phyloP scores from a whole-genome alignment of 148 eudicot genomes.

The Fagopyrum homotropicum region DNA sequence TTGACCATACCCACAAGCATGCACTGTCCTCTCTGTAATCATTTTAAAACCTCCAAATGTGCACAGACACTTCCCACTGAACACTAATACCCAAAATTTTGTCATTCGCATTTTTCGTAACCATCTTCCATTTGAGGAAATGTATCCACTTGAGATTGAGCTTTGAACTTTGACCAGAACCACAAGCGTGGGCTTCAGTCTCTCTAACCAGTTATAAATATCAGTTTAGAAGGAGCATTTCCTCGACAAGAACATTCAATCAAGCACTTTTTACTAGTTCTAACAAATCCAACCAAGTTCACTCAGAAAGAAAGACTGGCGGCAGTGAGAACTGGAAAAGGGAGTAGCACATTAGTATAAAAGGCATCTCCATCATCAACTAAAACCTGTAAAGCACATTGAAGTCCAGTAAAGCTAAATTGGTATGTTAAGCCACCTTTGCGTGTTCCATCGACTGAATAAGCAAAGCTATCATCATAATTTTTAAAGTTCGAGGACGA shows the following conservation, averaged over 20 bases:
- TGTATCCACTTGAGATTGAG: neutral
- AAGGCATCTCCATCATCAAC: neutral
- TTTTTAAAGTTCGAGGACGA: too few species aligned
- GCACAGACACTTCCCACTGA: neutral
- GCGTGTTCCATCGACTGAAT: neutral
- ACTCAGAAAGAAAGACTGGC: neutral
- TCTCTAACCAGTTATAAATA: neutral
- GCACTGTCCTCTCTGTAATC: too few species aligned
- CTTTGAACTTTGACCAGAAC: neutral
- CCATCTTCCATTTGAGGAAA: neutral
- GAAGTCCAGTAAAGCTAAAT: neutral
- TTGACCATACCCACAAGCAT: too few species aligned
- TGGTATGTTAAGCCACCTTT: neutral
- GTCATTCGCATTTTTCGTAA: neutral
- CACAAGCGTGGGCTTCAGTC: too few species aligned
- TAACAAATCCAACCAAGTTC: neutral
- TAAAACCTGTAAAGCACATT: neutral
- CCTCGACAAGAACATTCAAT: neutral
- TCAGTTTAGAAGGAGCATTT: neutral
- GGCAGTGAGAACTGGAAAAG: neutral
- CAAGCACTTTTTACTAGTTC: neutral
- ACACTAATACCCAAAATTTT: neutral
- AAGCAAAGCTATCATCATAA: neutral
- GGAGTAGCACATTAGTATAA: neutral
- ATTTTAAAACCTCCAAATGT: too few species aligned